phyloP scores from a whole-genome alignment of 2,329 filamentous ascomycete species.

The Epichloe elymi region DNA sequence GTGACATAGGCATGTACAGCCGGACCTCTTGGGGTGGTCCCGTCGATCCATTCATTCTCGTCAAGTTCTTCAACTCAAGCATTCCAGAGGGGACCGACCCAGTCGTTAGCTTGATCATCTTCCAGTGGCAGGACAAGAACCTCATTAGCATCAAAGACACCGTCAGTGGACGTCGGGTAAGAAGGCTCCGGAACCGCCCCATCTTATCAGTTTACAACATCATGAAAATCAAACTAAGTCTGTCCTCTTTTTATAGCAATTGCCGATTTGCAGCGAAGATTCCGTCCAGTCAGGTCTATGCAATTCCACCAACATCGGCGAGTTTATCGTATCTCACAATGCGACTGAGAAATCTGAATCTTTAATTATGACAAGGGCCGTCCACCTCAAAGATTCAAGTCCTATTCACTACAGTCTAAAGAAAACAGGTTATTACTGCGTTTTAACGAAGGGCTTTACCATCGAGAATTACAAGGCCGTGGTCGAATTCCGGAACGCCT shows the following conservation, averaged over 20 bases:
- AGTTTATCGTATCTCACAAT: slow-evolving; percentile 72
- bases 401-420: slow-evolving; percentile 72
- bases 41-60: slow-evolving; percentile 76
- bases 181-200: slow-evolving; percentile 31
- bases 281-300: slow-evolving; percentile 59
- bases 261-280: slow-evolving; percentile 59
- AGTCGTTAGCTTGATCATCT: slow-evolving; percentile 73
- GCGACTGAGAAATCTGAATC: slow-evolving; percentile 58
- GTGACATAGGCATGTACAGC: slow-evolving; percentile 73
- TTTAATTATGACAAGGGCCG: slow-evolving; percentile 63
- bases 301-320: slow-evolving; percentile 61
- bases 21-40: slow-evolving; percentile 76
- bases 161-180: slow-evolving; percentile 33
- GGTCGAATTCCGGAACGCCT: slow-evolving; percentile 89
- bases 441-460: slow-evolving; percentile 62
- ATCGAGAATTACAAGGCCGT: slow-evolving; percentile 61
- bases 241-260: slow-evolving; percentile 16
- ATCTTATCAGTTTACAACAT: not conserved
- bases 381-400: slow-evolving; percentile 65
- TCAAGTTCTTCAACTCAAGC: slow-evolving; percentile 57
- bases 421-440: slow-evolving; percentile 93
- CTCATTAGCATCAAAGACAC: slow-evolving; percentile 59
- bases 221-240: not conserved
- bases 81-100: slow-evolving; percentile 50
- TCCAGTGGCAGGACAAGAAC: slow-evolving; percentile 81